These are phyloP conservation scores for Withania somnifera DNA, from an alignment of 305 asterid species.

Conservation along the genomic window DNA sequence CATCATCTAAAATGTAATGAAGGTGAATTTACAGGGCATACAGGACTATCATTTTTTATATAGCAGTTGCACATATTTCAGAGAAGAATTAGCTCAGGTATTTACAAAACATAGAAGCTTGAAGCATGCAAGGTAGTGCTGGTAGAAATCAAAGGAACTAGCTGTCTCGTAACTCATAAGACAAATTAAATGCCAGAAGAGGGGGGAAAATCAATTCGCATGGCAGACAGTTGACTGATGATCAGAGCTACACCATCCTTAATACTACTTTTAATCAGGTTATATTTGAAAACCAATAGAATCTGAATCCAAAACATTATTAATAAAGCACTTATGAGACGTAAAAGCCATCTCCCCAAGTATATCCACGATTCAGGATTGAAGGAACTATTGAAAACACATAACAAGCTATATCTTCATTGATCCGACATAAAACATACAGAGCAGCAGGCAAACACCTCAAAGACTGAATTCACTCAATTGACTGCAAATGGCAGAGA, in stretches of 20 bases:
- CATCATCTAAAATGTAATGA: background rate
- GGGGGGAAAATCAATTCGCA: background rate
- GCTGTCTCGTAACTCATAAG: background rate
- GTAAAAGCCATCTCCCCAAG: background rate
- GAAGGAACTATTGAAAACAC: background rate
- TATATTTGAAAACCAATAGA: background rate
- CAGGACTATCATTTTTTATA: background rate
- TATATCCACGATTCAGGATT: background rate
- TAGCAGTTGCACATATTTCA: background rate
- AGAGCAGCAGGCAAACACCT: background rate
- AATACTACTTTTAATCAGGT: background rate
- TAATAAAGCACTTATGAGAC: background rate
- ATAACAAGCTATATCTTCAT: background rate
- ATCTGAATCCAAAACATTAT: background rate
- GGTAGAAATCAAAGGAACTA: background rate
- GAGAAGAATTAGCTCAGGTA: background rate
- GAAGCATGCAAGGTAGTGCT: background rate
- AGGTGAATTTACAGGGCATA: background rate
- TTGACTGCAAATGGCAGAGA: conserved; percentile 10
- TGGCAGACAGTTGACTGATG: background rate
- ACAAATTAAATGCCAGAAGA: background rate
- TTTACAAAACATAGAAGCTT: background rate
- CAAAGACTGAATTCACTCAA: background rate
- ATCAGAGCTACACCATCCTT: background rate
- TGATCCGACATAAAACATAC: background rate